phyloP scores from a whole-genome alignment of 306 rosid species.

The Prosopis cineraria region DNA sequence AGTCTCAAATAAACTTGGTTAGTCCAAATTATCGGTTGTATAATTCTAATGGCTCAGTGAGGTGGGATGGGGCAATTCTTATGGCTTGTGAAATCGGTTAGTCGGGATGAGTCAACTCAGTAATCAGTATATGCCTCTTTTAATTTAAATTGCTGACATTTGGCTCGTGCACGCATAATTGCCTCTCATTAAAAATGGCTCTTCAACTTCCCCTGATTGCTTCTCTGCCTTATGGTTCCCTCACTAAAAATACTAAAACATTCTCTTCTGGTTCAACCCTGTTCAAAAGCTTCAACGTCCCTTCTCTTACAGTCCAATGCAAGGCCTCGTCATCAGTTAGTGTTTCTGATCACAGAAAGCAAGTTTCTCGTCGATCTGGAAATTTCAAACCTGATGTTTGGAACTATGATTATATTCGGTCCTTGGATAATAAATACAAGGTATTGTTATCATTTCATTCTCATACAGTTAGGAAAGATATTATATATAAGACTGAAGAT shows the following conservation, averaged over 20 bases:
- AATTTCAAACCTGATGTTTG: background rate
- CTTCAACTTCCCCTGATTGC: background rate
- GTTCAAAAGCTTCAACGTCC: no score
- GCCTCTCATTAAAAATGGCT: no score
- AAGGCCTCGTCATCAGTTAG: background rate
- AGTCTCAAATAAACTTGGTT: no score
- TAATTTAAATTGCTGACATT: no score
- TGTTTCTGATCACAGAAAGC: background rate
- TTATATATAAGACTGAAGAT: background rate
- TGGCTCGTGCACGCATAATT: no score
- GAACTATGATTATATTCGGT: background rate
- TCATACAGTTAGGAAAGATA: no score
- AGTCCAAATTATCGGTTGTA: no score
- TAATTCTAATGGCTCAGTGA: no score
- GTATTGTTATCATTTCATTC: background rate
- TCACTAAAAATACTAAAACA: background rate
- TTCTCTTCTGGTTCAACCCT: background rate
- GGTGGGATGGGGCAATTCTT: no score
- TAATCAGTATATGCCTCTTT: no score
- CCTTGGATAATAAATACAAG: background rate
- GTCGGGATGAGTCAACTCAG: no score
- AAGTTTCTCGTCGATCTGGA: background rate
- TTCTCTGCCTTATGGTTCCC: background rate
- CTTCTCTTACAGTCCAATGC: background rate
- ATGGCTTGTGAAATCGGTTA: no score